phyloP scores from a whole-genome alignment of 345 rosid genomes.

The Eucalyptus pauciflora region DNA sequence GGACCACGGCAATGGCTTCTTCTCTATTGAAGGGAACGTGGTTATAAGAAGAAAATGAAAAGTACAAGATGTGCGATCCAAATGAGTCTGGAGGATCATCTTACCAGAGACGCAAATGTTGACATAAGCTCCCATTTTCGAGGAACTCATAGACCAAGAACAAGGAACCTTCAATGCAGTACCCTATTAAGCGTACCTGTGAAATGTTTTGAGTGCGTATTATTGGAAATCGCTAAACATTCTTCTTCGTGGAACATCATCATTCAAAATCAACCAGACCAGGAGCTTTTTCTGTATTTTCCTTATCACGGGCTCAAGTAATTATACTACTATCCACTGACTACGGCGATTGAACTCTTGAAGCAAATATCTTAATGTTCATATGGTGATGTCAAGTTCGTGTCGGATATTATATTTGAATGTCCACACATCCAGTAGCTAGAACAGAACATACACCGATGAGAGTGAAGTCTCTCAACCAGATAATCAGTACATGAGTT shows the following conservation, averaged over 20 bases:
- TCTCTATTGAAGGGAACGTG: constrained; percentile 13
- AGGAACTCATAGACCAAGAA: constrained; percentile 78
- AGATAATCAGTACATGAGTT: not conserved
- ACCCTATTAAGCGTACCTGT: constrained; percentile 79
- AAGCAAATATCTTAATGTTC: not conserved
- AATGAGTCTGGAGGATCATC: not conserved
- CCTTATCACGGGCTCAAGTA: not conserved
- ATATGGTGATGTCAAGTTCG: not conserved
- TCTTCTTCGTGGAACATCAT: not conserved
- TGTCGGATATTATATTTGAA: not conserved
- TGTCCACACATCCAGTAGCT: not conserved
- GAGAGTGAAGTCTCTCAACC: not conserved
- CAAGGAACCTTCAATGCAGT: constrained; percentile 79
- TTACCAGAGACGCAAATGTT: constrained; percentile 75
- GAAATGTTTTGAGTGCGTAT: not conserved
- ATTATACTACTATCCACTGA: not conserved
- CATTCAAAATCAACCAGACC: not conserved
- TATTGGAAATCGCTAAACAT: not conserved
- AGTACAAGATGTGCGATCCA: not conserved
- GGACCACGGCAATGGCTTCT: constrained; percentile 67
- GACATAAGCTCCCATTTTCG: constrained; percentile 80
- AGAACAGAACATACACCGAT: not conserved
- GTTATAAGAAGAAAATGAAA: not conserved
- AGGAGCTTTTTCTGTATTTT: not conserved
- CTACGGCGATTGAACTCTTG: not conserved